Conservation (phyloP, 768 basidiomycete genomes). For the Collybia sp. region DNA sequence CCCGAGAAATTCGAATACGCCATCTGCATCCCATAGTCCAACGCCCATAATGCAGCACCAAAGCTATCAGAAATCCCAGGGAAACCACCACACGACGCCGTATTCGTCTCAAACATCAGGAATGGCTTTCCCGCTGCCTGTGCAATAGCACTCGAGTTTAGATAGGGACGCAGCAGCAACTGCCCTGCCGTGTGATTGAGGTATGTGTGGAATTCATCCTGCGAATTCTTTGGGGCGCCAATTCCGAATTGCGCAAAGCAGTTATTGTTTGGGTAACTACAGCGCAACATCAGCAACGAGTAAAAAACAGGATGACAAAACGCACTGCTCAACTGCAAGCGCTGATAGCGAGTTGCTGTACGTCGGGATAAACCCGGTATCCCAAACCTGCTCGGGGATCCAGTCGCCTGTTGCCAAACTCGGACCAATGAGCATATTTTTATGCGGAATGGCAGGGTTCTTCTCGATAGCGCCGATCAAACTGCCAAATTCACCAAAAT, state of each 20-base stretch:
- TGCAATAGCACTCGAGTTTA: conserved; percentile 41
- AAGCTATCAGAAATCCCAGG: conserved; percentile 59
- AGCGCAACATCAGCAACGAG: not conserved
- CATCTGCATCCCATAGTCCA: conserved; percentile 63
- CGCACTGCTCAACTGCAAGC: conserved; percentile 55
- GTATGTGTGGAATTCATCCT: conserved; percentile 45
- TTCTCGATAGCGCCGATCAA: conserved; percentile 33
- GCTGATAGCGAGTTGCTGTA: conserved; percentile 37
- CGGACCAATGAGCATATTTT: conserved; percentile 54
- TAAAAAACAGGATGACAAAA: not conserved
- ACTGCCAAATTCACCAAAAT: conserved; percentile 42
- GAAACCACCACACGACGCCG: conserved; percentile 67
- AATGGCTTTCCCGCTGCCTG: conserved; percentile 39
- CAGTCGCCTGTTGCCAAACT: conserved; percentile 54
- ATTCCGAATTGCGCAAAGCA: conserved; percentile 47
- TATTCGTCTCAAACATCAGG: conserved; percentile 71
- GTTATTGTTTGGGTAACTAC: conserved; percentile 54
- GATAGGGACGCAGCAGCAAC: conserved; percentile 46
- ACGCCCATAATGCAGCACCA: conserved; percentile 59
- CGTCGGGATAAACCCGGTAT: conserved; percentile 42
- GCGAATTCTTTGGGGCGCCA: conserved; percentile 35
- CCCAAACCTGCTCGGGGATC: conserved; percentile 41
- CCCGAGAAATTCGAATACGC: conserved; percentile 53
- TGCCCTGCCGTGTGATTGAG: conserved; percentile 55
- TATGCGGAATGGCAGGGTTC: conserved; percentile 28